phyloP scores from a whole-genome alignment of 257 asterid genomes.

The Solanum bulbocastanum region DNA sequence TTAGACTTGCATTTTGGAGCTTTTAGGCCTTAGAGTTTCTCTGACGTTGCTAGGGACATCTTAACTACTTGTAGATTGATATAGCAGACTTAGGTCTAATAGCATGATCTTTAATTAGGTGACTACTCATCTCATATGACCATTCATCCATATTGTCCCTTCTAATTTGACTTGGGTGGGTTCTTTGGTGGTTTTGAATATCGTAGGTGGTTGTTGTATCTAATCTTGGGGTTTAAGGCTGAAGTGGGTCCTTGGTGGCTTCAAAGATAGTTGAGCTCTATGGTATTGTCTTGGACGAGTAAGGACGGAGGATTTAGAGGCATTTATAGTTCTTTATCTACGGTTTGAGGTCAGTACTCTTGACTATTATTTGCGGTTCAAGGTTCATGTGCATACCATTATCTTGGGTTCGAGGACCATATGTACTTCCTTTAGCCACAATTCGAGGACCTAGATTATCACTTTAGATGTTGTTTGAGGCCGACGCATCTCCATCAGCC shows the following conservation, averaged over 20 bases:
- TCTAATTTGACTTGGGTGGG: background rate
- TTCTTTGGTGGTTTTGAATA: background rate
- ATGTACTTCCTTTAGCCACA: background rate
- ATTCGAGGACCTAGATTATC: too few relatives aligned
- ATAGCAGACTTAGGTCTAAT: background rate
- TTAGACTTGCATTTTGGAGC: background rate
- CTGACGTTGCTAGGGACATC: too few relatives aligned
- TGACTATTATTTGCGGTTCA: background rate
- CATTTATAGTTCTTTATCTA: background rate
- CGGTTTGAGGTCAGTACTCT: too few relatives aligned
- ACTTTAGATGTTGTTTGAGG: background rate
- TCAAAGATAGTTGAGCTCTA: background rate
- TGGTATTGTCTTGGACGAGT: background rate
- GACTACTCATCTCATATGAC: background rate
- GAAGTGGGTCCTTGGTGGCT: background rate
- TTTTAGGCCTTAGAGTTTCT: background rate
- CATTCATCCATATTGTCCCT: background rate
- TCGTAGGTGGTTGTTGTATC: background rate
- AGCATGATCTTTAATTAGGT: background rate
- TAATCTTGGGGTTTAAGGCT: background rate
- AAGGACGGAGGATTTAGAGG: background rate
- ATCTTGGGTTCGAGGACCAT: background rate
- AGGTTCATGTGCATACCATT: background rate
- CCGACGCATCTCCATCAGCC: background rate
- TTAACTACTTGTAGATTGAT: background rate